phyloP scores from a whole-genome alignment of 176 grass and related monocot genomes.

The Tuctoria greenei region DNA sequence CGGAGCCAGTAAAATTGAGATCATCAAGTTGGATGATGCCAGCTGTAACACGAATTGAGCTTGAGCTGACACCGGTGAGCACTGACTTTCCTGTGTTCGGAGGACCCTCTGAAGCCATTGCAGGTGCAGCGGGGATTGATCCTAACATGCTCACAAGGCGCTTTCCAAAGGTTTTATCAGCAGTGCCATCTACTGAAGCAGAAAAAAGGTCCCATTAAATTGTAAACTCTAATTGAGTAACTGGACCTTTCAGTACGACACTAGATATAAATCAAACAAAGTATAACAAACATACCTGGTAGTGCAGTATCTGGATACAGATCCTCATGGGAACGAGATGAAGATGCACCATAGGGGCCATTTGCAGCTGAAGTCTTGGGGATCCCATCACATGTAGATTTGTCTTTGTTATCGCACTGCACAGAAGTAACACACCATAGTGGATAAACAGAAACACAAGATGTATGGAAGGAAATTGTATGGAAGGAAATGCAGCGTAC shows the following conservation, averaged over 20 bases:
- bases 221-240: not conserved
- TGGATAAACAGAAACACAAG: not conserved
- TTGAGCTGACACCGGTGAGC: conserved; percentile 37
- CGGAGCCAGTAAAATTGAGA: conserved; percentile 22
- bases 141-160: conserved; percentile 59
- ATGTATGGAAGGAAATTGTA: not conserved
- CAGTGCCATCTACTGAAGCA: conserved; percentile 48
- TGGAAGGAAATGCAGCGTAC: not conserved
- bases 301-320: conserved; percentile 30
- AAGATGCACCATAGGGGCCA: conserved; percentile 32
- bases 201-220: not conserved
- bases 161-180: conserved; percentile 58
- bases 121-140: conserved; percentile 61
- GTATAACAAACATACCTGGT: conserved; percentile 41
- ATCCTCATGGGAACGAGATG: conserved; percentile 28
- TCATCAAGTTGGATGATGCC: conserved; percentile 60
- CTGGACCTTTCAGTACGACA: not conserved
- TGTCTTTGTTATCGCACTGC: conserved; percentile 39
- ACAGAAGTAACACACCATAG: conserved; percentile 10
- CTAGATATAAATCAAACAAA: not conserved
- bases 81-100: conserved; percentile 48
- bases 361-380: conserved; percentile 6
- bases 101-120: conserved; percentile 63
- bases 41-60: conserved; percentile 54
- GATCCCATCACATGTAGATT: conserved; percentile 8